phyloP scores from a whole-genome alignment of 2,329 filamentous ascomycete species.

The Sporothrix humicola region DNA sequence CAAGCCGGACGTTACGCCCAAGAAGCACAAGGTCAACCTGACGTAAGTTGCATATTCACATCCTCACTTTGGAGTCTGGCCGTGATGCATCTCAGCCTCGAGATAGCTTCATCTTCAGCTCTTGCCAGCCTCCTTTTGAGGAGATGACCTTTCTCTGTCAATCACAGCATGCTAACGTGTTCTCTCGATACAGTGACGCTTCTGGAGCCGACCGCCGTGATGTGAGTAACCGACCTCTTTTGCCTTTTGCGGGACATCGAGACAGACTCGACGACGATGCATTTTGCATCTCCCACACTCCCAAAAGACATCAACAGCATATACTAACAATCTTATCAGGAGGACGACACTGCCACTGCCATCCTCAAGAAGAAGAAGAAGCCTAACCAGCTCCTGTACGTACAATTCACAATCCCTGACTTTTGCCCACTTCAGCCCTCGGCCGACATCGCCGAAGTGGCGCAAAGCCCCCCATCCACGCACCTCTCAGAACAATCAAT shows the following conservation, averaged over 20 bases:
- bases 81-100: background rate
- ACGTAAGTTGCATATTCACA: conserved; percentile 61
- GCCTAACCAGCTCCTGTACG: conserved; percentile 95
- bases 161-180: conserved; percentile 46
- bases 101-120: background rate
- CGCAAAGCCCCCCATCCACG: background rate
- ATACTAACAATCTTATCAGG: conserved; percentile 54
- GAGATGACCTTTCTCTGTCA: conserved; percentile 13
- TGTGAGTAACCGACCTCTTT: conserved; percentile 57
- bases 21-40: conserved; percentile 77
- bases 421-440: background rate
- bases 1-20: conserved; percentile 38
- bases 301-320: background rate
- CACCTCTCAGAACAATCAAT: background rate
- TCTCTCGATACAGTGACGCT: conserved; percentile 69
- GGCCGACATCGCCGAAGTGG: background rate
- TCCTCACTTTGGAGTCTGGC: background rate
- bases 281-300: background rate
- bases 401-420: background rate
- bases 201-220: conserved; percentile 87
- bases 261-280: too few species aligned
- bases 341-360: conserved; percentile 90
- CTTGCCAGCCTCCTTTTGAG: conserved; percentile 3
- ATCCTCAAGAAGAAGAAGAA: conserved; percentile 99
- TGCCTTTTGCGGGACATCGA: too few species aligned